phyloP scores from a whole-genome alignment of 1,139 yeast species.

The Zygosaccharomyces pseudobailii region DNA sequence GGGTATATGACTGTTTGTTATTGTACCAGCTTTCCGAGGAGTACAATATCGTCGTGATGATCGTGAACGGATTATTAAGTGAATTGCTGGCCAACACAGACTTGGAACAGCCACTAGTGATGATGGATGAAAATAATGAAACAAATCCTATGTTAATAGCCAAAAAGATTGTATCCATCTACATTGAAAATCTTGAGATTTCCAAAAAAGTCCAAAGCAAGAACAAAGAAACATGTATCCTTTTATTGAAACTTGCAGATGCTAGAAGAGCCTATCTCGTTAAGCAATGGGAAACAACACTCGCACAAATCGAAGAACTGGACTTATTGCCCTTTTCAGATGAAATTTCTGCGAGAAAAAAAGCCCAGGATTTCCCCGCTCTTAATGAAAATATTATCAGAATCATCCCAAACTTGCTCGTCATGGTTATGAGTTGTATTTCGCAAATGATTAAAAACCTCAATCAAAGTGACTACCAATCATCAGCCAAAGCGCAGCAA shows the following conservation, averaged over 20 bases:
- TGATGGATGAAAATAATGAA: slow-evolving; percentile 35
- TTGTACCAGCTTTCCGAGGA: slow-evolving; percentile 87
- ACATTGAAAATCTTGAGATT: slow-evolving; percentile 43
- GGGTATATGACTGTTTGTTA: slow-evolving; percentile 78
- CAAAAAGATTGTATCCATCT: slow-evolving; percentile 50
- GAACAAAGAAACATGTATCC: slow-evolving; percentile 58
- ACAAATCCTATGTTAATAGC: slow-evolving; percentile 50
- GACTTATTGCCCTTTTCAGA: slow-evolving; percentile 57
- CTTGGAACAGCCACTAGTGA: slow-evolving; percentile 54
- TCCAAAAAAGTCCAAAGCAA: slow-evolving; percentile 45
- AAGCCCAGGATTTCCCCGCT: slow-evolving; percentile 54
- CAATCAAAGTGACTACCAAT: slow-evolving; percentile 39
- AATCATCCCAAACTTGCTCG: slow-evolving; percentile 72
- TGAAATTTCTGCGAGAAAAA: slow-evolving; percentile 46
- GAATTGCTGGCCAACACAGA: slow-evolving; percentile 74
- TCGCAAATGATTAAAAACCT: slow-evolving; percentile 54
- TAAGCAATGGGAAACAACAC: slow-evolving; percentile 58
- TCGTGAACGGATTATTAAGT: slow-evolving; percentile 74
- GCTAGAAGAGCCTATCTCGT: slow-evolving; percentile 59
- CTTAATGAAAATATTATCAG: slow-evolving; percentile 70
- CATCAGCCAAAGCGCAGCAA: slow-evolving; percentile 49
- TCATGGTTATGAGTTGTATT: slow-evolving; percentile 78
- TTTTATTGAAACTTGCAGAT: slow-evolving; percentile 60
- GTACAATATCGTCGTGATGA: slow-evolving; percentile 73
- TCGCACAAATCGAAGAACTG: slow-evolving; percentile 53